Evolutionary conservation across 2,329 filamentous ascomycete genomes (phyloP).

Genomic region (Fusarium temperatum): DNA sequence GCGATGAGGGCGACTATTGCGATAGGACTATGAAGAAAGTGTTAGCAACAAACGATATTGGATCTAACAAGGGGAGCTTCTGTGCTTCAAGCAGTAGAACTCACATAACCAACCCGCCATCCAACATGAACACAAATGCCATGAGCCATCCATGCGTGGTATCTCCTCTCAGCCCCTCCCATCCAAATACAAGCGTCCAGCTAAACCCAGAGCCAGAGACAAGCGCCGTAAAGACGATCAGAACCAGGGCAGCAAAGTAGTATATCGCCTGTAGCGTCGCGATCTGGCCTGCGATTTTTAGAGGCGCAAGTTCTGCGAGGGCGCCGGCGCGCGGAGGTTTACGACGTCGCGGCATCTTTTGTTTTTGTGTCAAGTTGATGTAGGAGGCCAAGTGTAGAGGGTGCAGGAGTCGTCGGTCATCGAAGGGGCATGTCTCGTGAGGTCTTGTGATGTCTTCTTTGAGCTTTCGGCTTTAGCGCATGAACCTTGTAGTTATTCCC

Average conservation of each 20-base stretch:
- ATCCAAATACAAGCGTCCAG: slow-evolving; percentile 65
- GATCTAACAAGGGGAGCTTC: not conserved
- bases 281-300: slow-evolving; percentile 69
- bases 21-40: slow-evolving; percentile 68
- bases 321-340: slow-evolving; percentile 68
- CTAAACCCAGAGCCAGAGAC: slow-evolving; percentile 65
- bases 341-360: slow-evolving; percentile 62
- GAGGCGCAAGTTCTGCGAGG: slow-evolving; percentile 67
- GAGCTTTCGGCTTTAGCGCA: slow-evolving; percentile 8
- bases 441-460: slow-evolving; percentile 11
- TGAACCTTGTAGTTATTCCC: not conserved
- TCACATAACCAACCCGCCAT: slow-evolving; percentile 63
- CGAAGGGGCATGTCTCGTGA: slow-evolving; percentile 34
- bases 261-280: slow-evolving; percentile 64
- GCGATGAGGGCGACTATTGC: slow-evolving; percentile 85
- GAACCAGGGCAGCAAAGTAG: slow-evolving; percentile 60
- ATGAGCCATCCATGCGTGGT: slow-evolving; percentile 70
- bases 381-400: not conserved
- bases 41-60: slow-evolving; percentile 15
- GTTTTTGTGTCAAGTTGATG: not conserved
- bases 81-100: slow-evolving; percentile 31
- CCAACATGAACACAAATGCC: slow-evolving; percentile 66
- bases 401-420: slow-evolving; percentile 15
- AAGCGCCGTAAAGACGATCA: slow-evolving; percentile 67
- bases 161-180: slow-evolving; percentile 67